Conservation (phyloP, 371 early-diverging fungal genomes). For the Mucor plumbeus region DNA sequence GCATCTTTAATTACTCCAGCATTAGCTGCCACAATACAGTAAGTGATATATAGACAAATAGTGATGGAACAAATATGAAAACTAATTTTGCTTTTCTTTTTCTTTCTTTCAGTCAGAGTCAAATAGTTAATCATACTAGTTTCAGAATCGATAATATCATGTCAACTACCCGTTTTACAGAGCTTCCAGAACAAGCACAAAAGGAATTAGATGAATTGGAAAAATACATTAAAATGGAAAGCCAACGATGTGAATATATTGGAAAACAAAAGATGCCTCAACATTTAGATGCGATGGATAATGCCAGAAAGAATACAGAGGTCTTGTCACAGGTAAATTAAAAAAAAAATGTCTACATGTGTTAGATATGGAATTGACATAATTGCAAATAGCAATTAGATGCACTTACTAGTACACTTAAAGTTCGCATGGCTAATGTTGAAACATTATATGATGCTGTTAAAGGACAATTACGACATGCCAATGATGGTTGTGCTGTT, state of each 20-base stretch:
- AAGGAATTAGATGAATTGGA: slow-evolving; percentile 48
- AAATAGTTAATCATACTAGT: slow-evolving; percentile 43
- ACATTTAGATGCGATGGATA: slow-evolving; percentile 34
- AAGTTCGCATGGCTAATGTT: slow-evolving; percentile 31
- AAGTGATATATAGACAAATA: slow-evolving; percentile 18
- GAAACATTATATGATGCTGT: slow-evolving; percentile 39
- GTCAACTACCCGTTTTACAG: slow-evolving; percentile 42
- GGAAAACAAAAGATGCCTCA: slow-evolving; percentile 38
- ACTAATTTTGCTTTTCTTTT: not conserved
- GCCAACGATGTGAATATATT: slow-evolving; percentile 47
- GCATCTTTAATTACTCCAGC: slow-evolving; percentile 39
- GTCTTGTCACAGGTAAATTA: slow-evolving; percentile 38
- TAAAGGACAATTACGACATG: slow-evolving; percentile 43
- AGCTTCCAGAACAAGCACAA: slow-evolving; percentile 52
- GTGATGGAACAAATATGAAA: not conserved
- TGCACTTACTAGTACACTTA: slow-evolving; percentile 38
- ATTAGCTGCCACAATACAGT: slow-evolving; percentile 33
- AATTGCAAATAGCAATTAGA: slow-evolving; percentile 39
- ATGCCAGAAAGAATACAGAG: slow-evolving; percentile 34
- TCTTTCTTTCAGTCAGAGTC: slow-evolving; percentile 35
- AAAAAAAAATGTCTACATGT: not conserved
- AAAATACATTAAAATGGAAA: slow-evolving; percentile 43
- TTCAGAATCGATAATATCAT: slow-evolving; percentile 53
- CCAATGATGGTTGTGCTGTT: slow-evolving; percentile 41
- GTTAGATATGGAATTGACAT: not conserved